Percentiles rank a stretch among this genome's conserved stretches.
Evolutionary conservation across 495 filamentous ascomycete genomes (phyloP).

Genomic region (Terfezia claveryi): DNA sequence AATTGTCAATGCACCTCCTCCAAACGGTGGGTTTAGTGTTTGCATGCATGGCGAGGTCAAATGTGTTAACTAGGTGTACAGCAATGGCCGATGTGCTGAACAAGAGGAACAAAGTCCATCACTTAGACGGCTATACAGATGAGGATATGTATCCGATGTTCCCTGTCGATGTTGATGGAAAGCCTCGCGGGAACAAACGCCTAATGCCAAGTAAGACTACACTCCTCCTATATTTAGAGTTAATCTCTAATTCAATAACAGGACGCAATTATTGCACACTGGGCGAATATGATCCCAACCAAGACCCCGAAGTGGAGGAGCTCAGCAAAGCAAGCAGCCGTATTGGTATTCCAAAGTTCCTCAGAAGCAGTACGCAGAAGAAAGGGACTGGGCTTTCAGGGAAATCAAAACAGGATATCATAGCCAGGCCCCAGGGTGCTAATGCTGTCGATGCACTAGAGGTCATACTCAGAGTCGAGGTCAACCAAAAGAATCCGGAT

Average conservation of each 20-base stretch:
- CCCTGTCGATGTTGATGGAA: constrained; percentile 65
- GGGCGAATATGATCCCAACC: constrained; percentile 3
- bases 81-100: constrained; percentile 79
- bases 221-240: not conserved
- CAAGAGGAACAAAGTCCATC: constrained; percentile 80
- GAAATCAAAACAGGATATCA: not conserved
- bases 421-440: not conserved
- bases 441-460: constrained; percentile 43
- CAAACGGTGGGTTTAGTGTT: constrained; percentile 28
- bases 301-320: not conserved
- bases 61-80: constrained; percentile 1
- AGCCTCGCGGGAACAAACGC: constrained; percentile 69
- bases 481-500: constrained; percentile 59
- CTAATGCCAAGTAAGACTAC: constrained; percentile 49
- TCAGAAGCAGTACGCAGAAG: not conserved
- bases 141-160: constrained; percentile 94
- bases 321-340: not conserved
- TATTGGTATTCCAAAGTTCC: not conserved
- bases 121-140: constrained; percentile 64
- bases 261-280: constrained; percentile 19
- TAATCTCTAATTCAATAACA: not conserved
- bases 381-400: not conserved
- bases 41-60: not conserved
- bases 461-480: constrained; percentile 66
- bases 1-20: constrained; percentile 76